Percentiles rank a stretch among this genome's conserved stretches.
Conservation (phyloP, 805 yeast genomes). For the Lipomyces chichibuensis region DNA sequence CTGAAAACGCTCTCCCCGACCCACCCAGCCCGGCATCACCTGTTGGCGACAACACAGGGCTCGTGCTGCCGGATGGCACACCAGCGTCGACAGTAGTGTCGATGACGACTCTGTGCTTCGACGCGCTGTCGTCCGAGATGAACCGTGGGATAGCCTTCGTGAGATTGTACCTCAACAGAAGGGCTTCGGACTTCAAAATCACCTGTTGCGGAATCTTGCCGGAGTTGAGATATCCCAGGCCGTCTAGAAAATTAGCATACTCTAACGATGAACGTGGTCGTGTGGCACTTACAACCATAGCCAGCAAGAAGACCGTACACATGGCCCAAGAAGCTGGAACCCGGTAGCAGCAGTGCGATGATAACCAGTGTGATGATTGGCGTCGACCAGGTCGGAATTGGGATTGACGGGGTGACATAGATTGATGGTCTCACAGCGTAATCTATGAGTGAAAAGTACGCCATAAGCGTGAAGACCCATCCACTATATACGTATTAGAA, state of each 20-base stretch:
- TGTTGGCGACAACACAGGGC: slow-evolving; percentile 26
- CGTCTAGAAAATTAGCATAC: slow-evolving; percentile 10
- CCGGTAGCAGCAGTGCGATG: slow-evolving; percentile 32
- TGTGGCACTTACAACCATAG: slow-evolving; percentile 21
- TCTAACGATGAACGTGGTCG: not conserved
- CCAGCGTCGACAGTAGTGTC: slow-evolving; percentile 33
- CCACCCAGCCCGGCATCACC: not conserved
- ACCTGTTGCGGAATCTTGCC: slow-evolving; percentile 24
- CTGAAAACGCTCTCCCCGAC: slow-evolving; percentile 13
- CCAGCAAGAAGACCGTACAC: slow-evolving; percentile 26
- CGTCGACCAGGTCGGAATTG: slow-evolving; percentile 34
- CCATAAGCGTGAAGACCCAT: slow-evolving; percentile 35
- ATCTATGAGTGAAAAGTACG: slow-evolving; percentile 33
- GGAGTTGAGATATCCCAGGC: slow-evolving; percentile 28
- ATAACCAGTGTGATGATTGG: slow-evolving; percentile 27
- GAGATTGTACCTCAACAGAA: slow-evolving; percentile 13
- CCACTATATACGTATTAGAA: slow-evolving; percentile 9
- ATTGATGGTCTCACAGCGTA: slow-evolving; percentile 25
- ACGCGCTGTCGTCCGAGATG: slow-evolving; percentile 32
- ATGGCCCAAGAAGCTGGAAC: slow-evolving; percentile 31
- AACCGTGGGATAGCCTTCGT: slow-evolving; percentile 28
- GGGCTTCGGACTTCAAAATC: slow-evolving; percentile 18
- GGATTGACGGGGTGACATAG: slow-evolving; percentile 24
- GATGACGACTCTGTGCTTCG: slow-evolving; percentile 32
- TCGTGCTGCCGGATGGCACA: slow-evolving; percentile 31